Evolutionary conservation across 2,329 filamentous ascomycete species (phyloP), one percentile per base, ranked within the genome.

Genomic region (Aspergillus pseudoterreus): DNA sequence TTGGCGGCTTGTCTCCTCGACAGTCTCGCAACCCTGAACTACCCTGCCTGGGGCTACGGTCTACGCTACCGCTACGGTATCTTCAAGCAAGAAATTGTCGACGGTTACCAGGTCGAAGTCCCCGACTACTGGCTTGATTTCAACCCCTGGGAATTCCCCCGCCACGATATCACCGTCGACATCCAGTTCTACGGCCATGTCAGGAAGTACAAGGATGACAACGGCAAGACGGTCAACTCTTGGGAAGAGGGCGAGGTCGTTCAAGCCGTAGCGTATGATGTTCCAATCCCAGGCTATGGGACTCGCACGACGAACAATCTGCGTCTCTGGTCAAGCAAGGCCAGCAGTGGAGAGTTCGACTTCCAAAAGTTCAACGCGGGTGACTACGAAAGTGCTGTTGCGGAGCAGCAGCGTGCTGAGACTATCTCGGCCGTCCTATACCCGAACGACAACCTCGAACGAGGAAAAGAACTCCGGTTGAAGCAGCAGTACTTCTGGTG

Each of bases 401-500:
- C 88, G n/a, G 94, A 99, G 62, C 91, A 97, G 74, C 94, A 99
- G 78, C 87, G 90, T 52, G 94, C 94, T n/a, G 94, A 99, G 78
- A 97, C 92, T 50, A 99, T 99, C 75, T 96, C 92, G 47, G 92
- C 92, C 30, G 94, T 99, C 12, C 76, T 99, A 42, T 99, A 99
- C 68, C 94, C 94, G 54, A 99, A 99, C 66, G 92, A 97, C 74
- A 97, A 96, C 73, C 82, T 99, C 42, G 92, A 97, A 60, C 84
- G 91, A 59, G 94, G 94, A 57, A 99, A 99, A 74, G 94, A 99
- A 78, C 84, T 99, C 57, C 90, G 94, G 49, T 75, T 99, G 72
- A 99, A 99, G 82, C 94, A 99, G 73, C 94, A 99, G 72, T 99
- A 99, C 80, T 99, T 99, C 77, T 99, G 94, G 94, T 95, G 96